Percentiles rank a stretch among this genome's conserved stretches.
These are phyloP conservation scores for Debaryomyces sp. DNA, from an alignment of 1,139 yeast genomes.

Conservation along the genomic window DNA sequence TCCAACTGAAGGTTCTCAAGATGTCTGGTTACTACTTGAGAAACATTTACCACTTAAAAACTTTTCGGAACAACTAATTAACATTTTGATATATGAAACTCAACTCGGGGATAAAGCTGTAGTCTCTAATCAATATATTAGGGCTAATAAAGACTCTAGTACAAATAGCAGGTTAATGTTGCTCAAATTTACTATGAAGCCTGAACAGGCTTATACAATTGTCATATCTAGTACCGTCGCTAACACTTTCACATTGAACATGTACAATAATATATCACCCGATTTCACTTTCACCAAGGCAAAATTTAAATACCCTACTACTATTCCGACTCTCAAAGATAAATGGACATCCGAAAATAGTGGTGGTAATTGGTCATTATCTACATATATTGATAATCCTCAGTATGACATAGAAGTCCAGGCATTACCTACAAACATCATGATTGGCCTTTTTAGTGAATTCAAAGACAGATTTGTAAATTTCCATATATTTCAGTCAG, in stretches of 20 bases:
- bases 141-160: conserved; percentile 20
- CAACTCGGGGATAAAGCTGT: conserved; percentile 35
- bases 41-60: conserved; percentile 27
- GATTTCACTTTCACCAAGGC: conserved; percentile 28
- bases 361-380: conserved; percentile 62
- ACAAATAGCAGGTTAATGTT: conserved; percentile 35
- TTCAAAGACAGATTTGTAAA: conserved; percentile 29
- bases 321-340: conserved; percentile 31
- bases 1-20: conserved; percentile 24
- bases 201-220: conserved; percentile 26
- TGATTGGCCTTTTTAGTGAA: conserved; percentile 29
- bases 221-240: conserved; percentile 26
- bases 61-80: conserved; percentile 20
- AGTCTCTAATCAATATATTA: conserved; percentile 30
- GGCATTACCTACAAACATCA: conserved; percentile 18
- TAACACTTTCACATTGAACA: conserved; percentile 39
- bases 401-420: conserved; percentile 47
- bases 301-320: conserved; percentile 20
- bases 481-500: conserved; percentile 46
- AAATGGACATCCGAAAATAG: conserved; percentile 50
- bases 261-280: conserved; percentile 31
- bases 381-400: conserved; percentile 62
- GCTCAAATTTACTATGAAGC: conserved; percentile 27
- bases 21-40: conserved; percentile 57
- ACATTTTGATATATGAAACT: conserved; percentile 34